Evolutionary conservation across 2,329 filamentous ascomycete species (phyloP), one percentile per base, ranked within the genome.

Genomic region (Ramularia collo-cygni): DNA sequence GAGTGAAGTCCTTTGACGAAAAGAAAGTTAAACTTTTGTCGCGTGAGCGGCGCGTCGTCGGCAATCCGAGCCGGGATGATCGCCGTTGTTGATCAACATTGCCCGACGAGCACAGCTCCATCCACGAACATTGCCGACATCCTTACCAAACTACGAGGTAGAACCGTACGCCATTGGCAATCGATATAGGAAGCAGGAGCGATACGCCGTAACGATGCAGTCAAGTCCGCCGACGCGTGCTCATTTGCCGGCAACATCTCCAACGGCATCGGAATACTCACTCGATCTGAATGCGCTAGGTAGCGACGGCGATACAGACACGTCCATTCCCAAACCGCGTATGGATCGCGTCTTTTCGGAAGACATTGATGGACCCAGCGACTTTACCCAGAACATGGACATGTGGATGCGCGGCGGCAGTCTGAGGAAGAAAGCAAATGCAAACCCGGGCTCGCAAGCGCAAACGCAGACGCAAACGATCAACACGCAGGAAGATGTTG

Each of bases 281-380:
- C 45, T 63, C 12, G 55, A 63, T 37, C 50, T 62, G 12, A 53
- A 46, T 19, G 60, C 59, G 6, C 40, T 63, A 34, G 53, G 52
- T 21, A 28, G 24, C 30, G 33, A 35, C 36, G 45, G 38, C 42
- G 42, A 42, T 39, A 50, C 42, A 35, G 10, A 6, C 6, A 16
- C 17, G 19, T 17, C 31, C 6, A 17, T 37, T 18, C 21, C 21
- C 5, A 24, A 24, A 10, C 21, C 6, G 10, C 21, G 21, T 6
- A 24, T 55, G 16, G 56, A 59, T 39, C 51, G 44, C 16, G 46
- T 63, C 14, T 42, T 48, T 27, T 61, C 57, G 37, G 59, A 61
- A 38, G 60, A 63, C 32, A 63, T 63, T 29, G 61, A 63, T 31
- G 61, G 60, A 6, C 61, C 61, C 1, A 60, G 54, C 42, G 60